Conservation (phyloP, 192 early-diverging fungal genomes). For the Coemansia sp. region DNA sequence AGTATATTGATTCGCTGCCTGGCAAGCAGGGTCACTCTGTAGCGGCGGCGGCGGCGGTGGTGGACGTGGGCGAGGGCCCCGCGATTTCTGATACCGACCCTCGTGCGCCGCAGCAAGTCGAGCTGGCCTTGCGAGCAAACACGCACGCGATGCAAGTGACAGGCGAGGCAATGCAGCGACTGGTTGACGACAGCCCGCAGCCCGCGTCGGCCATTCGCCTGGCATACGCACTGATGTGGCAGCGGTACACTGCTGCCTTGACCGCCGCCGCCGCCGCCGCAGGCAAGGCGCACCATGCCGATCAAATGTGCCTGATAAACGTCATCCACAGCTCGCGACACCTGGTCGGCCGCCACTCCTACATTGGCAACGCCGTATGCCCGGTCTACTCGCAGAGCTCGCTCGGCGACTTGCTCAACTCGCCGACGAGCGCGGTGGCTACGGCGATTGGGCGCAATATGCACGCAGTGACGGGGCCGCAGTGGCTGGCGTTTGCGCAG, state of each 20-base stretch:
- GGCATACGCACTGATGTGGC: conserved; percentile 48
- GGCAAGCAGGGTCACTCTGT: no score
- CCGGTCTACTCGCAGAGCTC: conserved; percentile 31
- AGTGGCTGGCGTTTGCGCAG: conserved; percentile 27
- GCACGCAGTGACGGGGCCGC: conserved; percentile 13
- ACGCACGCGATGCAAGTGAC: conserved; percentile 26
- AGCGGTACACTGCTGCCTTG: conserved; percentile 28
- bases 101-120: conserved; percentile 14
- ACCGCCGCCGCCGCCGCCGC: no score
- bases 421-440: conserved; percentile 12
- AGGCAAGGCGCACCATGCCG: not conserved
- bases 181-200: conserved; percentile 7
- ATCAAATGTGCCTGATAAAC: conserved; percentile 19
- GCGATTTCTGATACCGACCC: conserved; percentile 21
- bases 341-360: conserved; percentile 23
- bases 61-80: not conserved
- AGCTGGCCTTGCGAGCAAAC: conserved; percentile 22
- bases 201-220: conserved; percentile 28
- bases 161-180: conserved; percentile 10
- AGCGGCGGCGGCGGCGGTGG: no score
- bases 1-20: conserved; percentile 16
- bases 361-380: conserved; percentile 44
- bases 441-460: conserved; percentile 19
- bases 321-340: conserved; percentile 28
- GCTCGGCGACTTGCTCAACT: not conserved